Evolutionary conservation across 768 basidiomycete genomes (phyloP), one percentile per base, ranked within the genome.

Genomic region (Boletus rubroflammeus): DNA sequence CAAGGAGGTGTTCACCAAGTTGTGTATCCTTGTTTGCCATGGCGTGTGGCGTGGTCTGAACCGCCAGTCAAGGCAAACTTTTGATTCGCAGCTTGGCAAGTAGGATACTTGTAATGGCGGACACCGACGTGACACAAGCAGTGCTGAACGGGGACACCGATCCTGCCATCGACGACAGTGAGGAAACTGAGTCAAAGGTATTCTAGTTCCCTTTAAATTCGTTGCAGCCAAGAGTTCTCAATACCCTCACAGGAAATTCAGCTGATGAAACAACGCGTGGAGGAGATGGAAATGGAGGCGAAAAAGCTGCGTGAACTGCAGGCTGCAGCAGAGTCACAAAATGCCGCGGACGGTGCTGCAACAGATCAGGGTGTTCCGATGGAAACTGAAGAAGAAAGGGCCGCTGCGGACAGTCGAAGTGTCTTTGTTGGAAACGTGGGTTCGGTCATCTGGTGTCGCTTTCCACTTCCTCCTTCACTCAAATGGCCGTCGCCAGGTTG

Each of bases 361-460:
- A 78, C 80, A 28, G 78, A 78, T 44, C 72, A 70, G 46, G 73
- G 74, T 50, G 73, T 67, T 49, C 75, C 81, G 49, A 85, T 83
- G 79, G 88, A 89, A 62, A 84, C 83, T 1, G 93, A 93, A 62
- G 93, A 97, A 64, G 94, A 95, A 32, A 88, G 84, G 70, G 77
- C 85, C 25, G 73, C 80, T 25, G 84, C 93, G 23, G 97, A 99
- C 71, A 70, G 75, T 56, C 78, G 95, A 72, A 97, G 94, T 74
- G 74, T 99, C 41, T 98, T 93, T 70, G 87, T 99, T 64, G 97
- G 97, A 50, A 99, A 98, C 75, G 97, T 97, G 66, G 65, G 90
- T 76, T n/a, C 47, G 51, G 53, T 28, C 59, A 51, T 41, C 56
- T 26, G 26, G 47, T 45, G 25, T 32, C 26, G 48, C 17, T 38